Evolutionary conservation across 768 basidiomycete species (phyloP), one percentile per base, ranked within the genome.

Genomic region (Neoboletus subvelutipes): DNA sequence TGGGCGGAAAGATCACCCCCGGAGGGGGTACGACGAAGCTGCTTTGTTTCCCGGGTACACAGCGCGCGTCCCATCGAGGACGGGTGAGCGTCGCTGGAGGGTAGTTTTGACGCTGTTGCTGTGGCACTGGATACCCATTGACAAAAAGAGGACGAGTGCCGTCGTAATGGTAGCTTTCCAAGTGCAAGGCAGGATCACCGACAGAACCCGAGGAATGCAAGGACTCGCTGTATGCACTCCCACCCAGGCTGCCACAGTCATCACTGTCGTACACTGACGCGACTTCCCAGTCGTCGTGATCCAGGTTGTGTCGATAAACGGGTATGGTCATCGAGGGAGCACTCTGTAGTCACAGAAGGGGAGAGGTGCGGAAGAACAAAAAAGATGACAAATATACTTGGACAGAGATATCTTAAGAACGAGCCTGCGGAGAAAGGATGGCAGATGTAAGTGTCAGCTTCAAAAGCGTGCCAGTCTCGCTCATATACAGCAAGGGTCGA

Each of bases 261-360:
- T 70, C 68, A 53, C 69, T 70, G 43, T 63, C 58, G 51, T 70
- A 70, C 26, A 65, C 58, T 33, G 68, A 70, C 20, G 67, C 68
- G 48, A 71, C 55, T 52, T 70, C 68, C 68, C 68, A 70, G 56
- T 70, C 68, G 28, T 64, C 59, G 45, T 62, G 54, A 36, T 52
- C 20, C 39, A 50, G 26, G 36, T 71, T 70, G 46, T 70, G 69
- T 37, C 68, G 64, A 42, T 56, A 70, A 20, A 70, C 28, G 22
- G 68, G 68, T 24, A 70, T 69, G 43, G 55, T n/a, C 66, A 71
- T 67, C 40, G 24, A 29, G 33, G 37, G 34, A 46, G 28, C 17
- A 20, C 49, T 20, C 40, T 50, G 41, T 28, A 5, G 51, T 40
- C 42, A 24, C 49, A 17, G 18, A 26, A 22, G 47, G 48, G 52